These are phyloP conservation scores for Simmondsia chinensis DNA, from an alignment of 148 eudicot genomes.

Conservation along the genomic window DNA sequence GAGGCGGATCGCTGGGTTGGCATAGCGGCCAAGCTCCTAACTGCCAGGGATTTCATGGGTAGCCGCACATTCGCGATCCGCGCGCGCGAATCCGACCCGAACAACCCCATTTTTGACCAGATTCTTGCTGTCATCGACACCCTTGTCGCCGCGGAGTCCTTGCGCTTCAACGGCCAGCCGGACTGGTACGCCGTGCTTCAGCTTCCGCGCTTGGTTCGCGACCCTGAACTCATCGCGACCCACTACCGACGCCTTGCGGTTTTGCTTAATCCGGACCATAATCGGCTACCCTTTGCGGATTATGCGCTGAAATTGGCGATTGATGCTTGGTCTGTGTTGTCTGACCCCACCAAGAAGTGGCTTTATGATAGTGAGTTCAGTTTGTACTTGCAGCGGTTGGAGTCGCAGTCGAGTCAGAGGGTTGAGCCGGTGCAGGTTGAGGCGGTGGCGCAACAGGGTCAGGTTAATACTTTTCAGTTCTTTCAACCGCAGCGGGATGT, in stretches of 20 bases:
- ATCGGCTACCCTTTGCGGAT: constrained; percentile 47
- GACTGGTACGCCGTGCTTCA: constrained; percentile 81
- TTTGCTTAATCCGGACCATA: constrained; percentile 45
- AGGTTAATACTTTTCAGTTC: too few relatives aligned
- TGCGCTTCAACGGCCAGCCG: too few relatives aligned
- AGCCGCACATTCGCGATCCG: constrained; percentile 73
- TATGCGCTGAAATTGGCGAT: constrained; percentile 51
- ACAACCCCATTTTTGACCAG: constrained; percentile 47
- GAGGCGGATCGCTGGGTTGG: constrained; percentile 78
- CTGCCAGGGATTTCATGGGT: constrained; percentile 58
- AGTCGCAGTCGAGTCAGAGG: neutral
- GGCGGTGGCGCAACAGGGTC: too few relatives aligned
- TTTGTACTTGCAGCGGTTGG: constrained; percentile 16
- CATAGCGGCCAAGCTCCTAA: constrained; percentile 67
- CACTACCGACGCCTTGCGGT: constrained; percentile 51
- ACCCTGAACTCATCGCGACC: constrained; percentile 37
- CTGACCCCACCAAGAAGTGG: constrained; percentile 53
- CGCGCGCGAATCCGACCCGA: constrained; percentile 75
- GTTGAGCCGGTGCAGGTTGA: too few relatives aligned
- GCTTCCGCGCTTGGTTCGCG: constrained; percentile 32
- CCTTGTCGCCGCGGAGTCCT: constrained; percentile 49
- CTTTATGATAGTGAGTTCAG: too few relatives aligned
- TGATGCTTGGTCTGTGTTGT: constrained; percentile 72
- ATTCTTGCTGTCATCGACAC: constrained; percentile 76
- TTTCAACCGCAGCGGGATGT: too few relatives aligned